Conservation (phyloP, 2,329 filamentous ascomycete genomes). For the Cladorrhinum sp. region DNA sequence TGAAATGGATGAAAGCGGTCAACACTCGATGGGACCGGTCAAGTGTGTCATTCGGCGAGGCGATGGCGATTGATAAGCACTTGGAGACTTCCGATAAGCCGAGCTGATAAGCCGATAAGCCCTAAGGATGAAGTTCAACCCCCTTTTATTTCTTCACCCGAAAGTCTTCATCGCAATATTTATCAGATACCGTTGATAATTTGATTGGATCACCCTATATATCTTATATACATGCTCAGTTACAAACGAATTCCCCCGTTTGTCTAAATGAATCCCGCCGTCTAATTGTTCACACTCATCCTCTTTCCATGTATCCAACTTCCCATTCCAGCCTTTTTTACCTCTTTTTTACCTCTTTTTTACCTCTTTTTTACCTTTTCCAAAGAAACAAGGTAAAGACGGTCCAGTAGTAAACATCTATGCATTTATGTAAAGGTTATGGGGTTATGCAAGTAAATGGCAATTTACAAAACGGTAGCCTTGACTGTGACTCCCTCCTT, state of each 20-base stretch:
- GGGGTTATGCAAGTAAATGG: neutral
- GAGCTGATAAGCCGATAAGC: neutral
- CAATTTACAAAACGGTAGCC: constrained; percentile 26
- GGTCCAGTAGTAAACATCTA: neutral
- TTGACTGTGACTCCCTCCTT: constrained; percentile 42
- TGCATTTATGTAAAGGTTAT: neutral
- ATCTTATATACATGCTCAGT: no score
- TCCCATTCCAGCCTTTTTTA: neutral
- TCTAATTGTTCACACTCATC: neutral
- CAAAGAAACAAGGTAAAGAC: neutral
- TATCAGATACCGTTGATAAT: no score
- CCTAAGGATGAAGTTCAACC: neutral
- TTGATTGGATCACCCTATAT: no score
- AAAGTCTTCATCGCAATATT: no score
- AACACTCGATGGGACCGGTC: neutral
- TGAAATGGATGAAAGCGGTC: neutral
- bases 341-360: no score
- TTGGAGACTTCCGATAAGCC: neutral
- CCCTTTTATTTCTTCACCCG: no score
- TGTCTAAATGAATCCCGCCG: neutral
- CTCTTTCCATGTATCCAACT: neutral
- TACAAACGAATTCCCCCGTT: neutral
- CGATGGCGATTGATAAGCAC: constrained; percentile 1
- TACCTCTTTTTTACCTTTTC: neutral
- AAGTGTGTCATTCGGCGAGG: constrained; percentile 22